These are phyloP conservation scores for Collybia sp. DNA, from an alignment of 768 basidiomycete genomes.

Conservation along the genomic window DNA sequence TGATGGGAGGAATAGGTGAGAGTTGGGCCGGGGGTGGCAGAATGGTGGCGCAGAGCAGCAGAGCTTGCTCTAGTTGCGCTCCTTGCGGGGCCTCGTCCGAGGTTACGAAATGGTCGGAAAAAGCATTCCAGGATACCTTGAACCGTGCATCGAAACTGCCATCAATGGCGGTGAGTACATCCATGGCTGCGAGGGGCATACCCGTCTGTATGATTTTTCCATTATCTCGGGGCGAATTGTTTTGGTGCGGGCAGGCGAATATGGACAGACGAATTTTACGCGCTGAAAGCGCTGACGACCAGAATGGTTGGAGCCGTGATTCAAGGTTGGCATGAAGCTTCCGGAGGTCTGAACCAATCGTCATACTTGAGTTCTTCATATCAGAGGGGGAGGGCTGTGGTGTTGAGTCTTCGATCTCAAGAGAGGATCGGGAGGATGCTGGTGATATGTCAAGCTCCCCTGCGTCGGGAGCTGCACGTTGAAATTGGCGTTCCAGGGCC, in stretches of 20 bases:
- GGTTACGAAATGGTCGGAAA: conserved; percentile 57
- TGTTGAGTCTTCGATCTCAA: conserved; percentile 6
- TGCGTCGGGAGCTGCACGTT: conserved; percentile 23
- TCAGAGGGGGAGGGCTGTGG: conserved; percentile 10
- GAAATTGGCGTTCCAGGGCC: conserved; percentile 51
- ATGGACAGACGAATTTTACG: conserved; percentile 60
- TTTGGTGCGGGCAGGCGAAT: conserved; percentile 38
- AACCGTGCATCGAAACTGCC: conserved; percentile 72
- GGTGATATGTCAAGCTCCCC: conserved; percentile 9
- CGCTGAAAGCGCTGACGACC: conserved; percentile 65
- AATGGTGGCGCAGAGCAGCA: conserved; percentile 52
- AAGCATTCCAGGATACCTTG: conserved; percentile 60
- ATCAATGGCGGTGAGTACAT: conserved; percentile 57
- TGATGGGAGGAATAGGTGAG: too few species aligned
- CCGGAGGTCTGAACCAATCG: conserved; percentile 30
- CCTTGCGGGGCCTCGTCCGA: conserved; percentile 57
- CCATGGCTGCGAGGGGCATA: conserved; percentile 42
- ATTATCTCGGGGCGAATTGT: conserved; percentile 8
- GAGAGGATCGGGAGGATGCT: conserved; percentile 15
- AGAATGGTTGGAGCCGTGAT: conserved; percentile 72
- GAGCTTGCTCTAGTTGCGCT: conserved; percentile 42
- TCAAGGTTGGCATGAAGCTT: conserved; percentile 75
- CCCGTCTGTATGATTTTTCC: conserved; percentile 23
- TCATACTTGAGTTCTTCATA: too few species aligned
- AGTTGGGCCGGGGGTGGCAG: conserved; percentile 29